Percentiles rank a stretch among this genome's conserved stretches.
These are phyloP conservation scores for Xylaria sp. DNA, from an alignment of 2,329 filamentous ascomycete species.

Conservation along the genomic window DNA sequence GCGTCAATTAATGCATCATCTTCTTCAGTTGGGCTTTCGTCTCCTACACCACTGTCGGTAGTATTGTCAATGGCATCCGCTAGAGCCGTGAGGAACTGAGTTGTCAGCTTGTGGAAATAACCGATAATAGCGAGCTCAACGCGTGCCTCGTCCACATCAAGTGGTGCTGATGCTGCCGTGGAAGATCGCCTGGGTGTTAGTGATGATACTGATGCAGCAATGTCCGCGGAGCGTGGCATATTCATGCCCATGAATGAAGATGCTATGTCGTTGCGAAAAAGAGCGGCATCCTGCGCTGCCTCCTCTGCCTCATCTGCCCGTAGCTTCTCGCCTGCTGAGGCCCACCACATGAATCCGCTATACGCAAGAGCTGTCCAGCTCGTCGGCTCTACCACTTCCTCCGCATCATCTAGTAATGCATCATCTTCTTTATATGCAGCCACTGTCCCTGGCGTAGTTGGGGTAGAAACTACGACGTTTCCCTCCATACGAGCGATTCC, in stretches of 20 bases:
- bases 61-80: constrained; percentile 67
- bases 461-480: constrained; percentile 38
- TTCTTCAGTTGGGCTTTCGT: constrained; percentile 39
- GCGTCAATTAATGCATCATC: constrained; percentile 42
- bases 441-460: constrained; percentile 39
- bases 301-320: constrained; percentile 70
- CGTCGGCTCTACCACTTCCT: constrained; percentile 67
- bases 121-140: constrained; percentile 78
- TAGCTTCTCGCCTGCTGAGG: constrained; percentile 79
- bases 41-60: constrained; percentile 32
- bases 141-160: constrained; percentile 57
- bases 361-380: constrained; percentile 82
- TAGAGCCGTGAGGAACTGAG: constrained; percentile 70
- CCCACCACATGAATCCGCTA: constrained; percentile 90
- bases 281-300: constrained; percentile 62
- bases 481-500: constrained; percentile 65
- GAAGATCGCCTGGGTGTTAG: constrained; percentile 53
- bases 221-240: constrained; percentile 47
- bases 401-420: constrained; percentile 42
- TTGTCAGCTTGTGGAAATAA: constrained; percentile 83
- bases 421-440: constrained; percentile 36
- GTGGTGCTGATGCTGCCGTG: constrained; percentile 37
- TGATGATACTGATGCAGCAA: constrained; percentile 59
- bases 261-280: constrained; percentile 63
- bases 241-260: constrained; percentile 46